Evolutionary conservation across 116 monocot species (phyloP).

Genomic region (Cymodocea nodosa): DNA sequence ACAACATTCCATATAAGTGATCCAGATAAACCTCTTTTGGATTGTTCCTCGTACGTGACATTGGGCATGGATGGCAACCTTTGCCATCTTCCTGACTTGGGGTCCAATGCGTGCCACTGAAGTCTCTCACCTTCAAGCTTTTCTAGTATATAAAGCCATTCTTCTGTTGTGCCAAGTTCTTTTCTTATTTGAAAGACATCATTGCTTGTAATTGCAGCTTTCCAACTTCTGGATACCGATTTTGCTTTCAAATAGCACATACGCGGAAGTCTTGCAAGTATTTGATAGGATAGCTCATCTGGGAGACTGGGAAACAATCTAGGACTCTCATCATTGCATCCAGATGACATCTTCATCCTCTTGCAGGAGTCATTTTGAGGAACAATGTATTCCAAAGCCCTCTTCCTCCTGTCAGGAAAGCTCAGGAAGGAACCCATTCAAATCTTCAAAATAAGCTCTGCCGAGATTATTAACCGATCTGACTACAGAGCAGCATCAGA

Average conservation of each 20-base stretch:
- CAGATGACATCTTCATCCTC: constrained; percentile 49
- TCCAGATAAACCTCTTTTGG: constrained; percentile 33
- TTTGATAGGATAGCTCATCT: constrained; percentile 77
- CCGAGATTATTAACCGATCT: no score
- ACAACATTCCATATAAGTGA: constrained; percentile 38
- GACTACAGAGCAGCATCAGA: no score
- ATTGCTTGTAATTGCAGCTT: constrained; percentile 39
- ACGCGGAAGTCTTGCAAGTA: constrained; percentile 77
- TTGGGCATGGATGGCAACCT: constrained; percentile 74
- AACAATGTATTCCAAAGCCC: constrained; percentile 6
- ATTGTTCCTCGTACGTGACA: constrained; percentile 30
- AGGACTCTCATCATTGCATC: constrained; percentile 19
- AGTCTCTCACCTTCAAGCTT: constrained; percentile 43
- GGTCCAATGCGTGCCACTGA: constrained; percentile 81
- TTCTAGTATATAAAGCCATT: constrained; percentile 78
- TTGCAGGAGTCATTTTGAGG: constrained; percentile 39
- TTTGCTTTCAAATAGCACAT: constrained; percentile 49
- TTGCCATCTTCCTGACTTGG: constrained; percentile 55
- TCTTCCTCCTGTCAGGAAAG: constrained; percentile 22
- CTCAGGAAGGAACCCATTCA: constrained; percentile 65
- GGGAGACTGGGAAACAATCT: constrained; percentile 66
- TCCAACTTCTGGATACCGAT: constrained; percentile 66
- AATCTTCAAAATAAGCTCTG: background rate
- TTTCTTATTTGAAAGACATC: constrained; percentile 62
- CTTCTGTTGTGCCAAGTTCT: constrained; percentile 61